phyloP scores from a whole-genome alignment of 495 filamentous ascomycete genomes.

The Aspergillus carlsbadensis region DNA sequence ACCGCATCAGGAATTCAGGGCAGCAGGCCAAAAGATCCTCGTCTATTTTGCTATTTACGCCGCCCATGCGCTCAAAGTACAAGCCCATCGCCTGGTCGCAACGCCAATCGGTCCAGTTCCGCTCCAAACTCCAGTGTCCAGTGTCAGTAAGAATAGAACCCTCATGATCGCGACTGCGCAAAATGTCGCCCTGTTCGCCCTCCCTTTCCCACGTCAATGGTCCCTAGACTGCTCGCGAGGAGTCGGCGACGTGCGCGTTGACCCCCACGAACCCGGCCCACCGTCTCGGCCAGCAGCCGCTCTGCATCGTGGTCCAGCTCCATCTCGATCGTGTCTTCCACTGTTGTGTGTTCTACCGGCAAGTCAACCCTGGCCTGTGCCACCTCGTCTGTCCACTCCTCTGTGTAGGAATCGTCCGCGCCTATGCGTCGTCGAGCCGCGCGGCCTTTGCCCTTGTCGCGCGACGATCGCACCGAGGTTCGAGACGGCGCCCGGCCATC shows the following conservation, averaged over 20 bases:
- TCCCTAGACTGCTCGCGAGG: conserved; percentile 17
- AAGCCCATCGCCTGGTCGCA: too few relatives aligned
- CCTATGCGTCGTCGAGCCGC: conserved; percentile 23
- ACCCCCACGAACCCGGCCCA: conserved; percentile 29
- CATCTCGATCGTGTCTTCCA: conserved; percentile 43
- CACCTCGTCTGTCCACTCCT: conserved; percentile 42
- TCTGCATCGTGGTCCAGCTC: conserved; percentile 45
- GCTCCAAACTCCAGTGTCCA: too few relatives aligned
- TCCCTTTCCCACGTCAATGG: conserved; percentile 21
- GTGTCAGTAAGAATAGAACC: too few relatives aligned
- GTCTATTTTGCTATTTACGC: too few relatives aligned
- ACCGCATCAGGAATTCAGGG: too few relatives aligned
- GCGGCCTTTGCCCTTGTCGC: conserved; percentile 33
- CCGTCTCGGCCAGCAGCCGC: conserved; percentile 33
- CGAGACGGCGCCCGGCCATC: conserved; percentile 20
- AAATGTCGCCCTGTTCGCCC: conserved; percentile 24
- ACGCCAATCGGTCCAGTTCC: too few relatives aligned
- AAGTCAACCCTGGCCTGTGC: conserved; percentile 22
- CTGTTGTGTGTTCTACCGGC: conserved; percentile 9
- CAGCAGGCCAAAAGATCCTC: too few relatives aligned
- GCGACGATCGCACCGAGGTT: conserved; percentile 22
- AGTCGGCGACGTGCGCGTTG: conserved; percentile 28
- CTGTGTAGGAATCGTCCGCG: conserved; percentile 22
- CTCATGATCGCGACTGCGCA: conserved; percentile 15
- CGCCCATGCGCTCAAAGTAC: too few relatives aligned